phyloP scores from a whole-genome alignment of 345 rosid genomes.

The Trapa bicornis region DNA sequence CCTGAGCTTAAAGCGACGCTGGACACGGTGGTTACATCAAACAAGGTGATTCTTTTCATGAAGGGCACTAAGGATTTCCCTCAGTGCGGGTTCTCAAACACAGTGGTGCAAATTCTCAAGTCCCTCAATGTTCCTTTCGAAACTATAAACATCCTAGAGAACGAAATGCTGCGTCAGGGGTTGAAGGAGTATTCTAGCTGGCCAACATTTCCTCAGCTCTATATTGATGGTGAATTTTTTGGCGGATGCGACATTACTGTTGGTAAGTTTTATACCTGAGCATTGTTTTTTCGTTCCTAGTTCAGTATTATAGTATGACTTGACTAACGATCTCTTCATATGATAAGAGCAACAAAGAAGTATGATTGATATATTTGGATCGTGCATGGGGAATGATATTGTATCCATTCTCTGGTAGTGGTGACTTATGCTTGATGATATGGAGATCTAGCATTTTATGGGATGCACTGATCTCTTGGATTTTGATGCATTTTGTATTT shows the following conservation, averaged over 20 bases:
- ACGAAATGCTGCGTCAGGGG: constrained; percentile 76
- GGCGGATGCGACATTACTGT: constrained; percentile 92
- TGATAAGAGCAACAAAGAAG: not conserved
- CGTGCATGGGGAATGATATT: not conserved
- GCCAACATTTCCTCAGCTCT: constrained; percentile 97
- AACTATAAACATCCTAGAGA: constrained; percentile 65
- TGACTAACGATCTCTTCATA: not conserved
- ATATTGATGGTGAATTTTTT: constrained; percentile 77
- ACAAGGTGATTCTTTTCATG: constrained; percentile 77
- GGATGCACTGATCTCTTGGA: not conserved
- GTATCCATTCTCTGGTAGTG: not conserved
- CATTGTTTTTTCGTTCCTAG: not conserved
- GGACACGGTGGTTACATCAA: constrained; percentile 59
- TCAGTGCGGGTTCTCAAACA: constrained; percentile 89
- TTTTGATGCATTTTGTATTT: not conserved
- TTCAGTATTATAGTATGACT: not conserved
- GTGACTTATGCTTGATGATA: not conserved
- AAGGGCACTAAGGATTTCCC: constrained; percentile 87
- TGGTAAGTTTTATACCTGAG: constrained; percentile 25
- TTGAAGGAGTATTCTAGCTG: constrained; percentile 84
- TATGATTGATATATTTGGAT: not conserved
- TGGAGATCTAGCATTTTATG: not conserved
- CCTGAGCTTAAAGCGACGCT: constrained; percentile 64
- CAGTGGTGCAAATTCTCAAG: constrained; percentile 77
- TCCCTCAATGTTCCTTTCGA: constrained; percentile 63